A percentile compares a stretch with the other conserved stretches of the same genome.
Conservation (phyloP, 148 eudicot genomes). For the Pouteria glomerata region DNA sequence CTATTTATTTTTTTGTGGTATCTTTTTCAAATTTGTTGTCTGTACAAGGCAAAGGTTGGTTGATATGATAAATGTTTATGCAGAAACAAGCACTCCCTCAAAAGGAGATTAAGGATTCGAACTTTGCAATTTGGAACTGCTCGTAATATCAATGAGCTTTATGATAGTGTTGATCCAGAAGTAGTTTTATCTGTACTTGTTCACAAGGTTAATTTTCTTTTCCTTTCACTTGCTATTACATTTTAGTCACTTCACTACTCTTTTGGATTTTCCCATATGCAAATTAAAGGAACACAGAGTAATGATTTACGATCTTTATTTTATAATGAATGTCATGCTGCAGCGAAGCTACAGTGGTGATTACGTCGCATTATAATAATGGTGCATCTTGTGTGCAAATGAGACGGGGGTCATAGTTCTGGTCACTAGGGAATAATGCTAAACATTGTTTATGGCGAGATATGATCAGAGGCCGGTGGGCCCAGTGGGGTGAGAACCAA, state of each 20-base stretch:
- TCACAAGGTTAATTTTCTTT: constrained; percentile 65
- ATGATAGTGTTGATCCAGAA: constrained; percentile 94
- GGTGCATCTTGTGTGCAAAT: not conserved
- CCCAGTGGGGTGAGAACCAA: too few relatives aligned
- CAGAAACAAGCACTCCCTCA: constrained; percentile 69
- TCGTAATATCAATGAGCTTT: constrained; percentile 80
- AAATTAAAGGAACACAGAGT: not conserved
- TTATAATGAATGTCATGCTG: not conserved
- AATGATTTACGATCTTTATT: not conserved
- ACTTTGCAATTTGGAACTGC: constrained; percentile 80
- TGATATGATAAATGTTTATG: constrained; percentile 23
- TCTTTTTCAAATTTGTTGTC: not conserved
- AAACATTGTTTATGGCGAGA: too few relatives aligned
- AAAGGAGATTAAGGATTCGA: constrained; percentile 81
- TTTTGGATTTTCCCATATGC: not conserved
- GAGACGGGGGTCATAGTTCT: too few relatives aligned
- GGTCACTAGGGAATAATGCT: too few relatives aligned
- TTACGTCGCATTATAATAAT: not conserved
- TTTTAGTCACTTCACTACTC: not conserved
- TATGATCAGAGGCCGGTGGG: too few relatives aligned
- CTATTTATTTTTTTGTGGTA: not conserved
- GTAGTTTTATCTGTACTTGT: constrained; percentile 86
- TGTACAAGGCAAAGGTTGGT: constrained; percentile 5
- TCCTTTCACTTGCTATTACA: not conserved
- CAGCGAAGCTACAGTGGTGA: not conserved